Conservation (phyloP, 2,329 filamentous ascomycete species). For the Venturia pyrina region DNA sequence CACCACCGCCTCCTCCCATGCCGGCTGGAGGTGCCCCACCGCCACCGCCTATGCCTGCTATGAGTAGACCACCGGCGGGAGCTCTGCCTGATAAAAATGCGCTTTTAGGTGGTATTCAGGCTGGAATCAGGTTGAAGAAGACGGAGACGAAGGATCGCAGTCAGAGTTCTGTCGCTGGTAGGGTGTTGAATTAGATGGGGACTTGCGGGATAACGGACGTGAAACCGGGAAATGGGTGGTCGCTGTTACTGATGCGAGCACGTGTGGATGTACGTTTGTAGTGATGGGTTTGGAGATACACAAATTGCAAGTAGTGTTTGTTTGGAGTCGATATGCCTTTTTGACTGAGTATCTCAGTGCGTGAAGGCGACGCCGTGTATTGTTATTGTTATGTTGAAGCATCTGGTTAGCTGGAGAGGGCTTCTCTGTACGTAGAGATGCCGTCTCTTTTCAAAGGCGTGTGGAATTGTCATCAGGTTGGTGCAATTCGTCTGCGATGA, state of each 20-base stretch:
- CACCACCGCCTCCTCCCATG: slow-evolving; percentile 38
- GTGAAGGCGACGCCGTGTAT: too few species aligned
- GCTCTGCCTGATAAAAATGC: slow-evolving; percentile 35
- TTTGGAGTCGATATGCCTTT: too few species aligned
- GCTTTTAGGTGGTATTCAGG: slow-evolving; percentile 73
- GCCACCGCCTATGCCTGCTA: slow-evolving; percentile 32
- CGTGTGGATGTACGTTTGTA: background rate
- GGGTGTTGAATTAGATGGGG: slow-evolving; percentile 41
- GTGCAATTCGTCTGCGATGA: too few species aligned
- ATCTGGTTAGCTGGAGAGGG: too few species aligned
- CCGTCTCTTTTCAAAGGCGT: too few species aligned
- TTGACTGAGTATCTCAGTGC: too few species aligned
- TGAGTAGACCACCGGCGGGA: slow-evolving; percentile 21
- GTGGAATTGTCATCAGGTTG: too few species aligned
- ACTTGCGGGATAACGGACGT: background rate
- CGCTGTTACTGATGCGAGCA: background rate
- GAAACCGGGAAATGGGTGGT: background rate
- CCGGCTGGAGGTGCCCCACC: slow-evolving; percentile 22
- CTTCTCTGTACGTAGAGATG: too few species aligned
- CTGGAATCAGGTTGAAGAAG: slow-evolving; percentile 72
- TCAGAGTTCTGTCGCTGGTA: slow-evolving; percentile 59
- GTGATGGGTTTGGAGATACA: background rate
- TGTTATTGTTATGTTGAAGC: too few species aligned
- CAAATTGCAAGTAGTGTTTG: background rate
- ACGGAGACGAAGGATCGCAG: slow-evolving; percentile 85